Percentiles rank a stretch among this genome's conserved stretches.
These are phyloP conservation scores for Arthrobotrys iridis DNA, from an alignment of 2,329 filamentous ascomycete species.

Conservation along the genomic window DNA sequence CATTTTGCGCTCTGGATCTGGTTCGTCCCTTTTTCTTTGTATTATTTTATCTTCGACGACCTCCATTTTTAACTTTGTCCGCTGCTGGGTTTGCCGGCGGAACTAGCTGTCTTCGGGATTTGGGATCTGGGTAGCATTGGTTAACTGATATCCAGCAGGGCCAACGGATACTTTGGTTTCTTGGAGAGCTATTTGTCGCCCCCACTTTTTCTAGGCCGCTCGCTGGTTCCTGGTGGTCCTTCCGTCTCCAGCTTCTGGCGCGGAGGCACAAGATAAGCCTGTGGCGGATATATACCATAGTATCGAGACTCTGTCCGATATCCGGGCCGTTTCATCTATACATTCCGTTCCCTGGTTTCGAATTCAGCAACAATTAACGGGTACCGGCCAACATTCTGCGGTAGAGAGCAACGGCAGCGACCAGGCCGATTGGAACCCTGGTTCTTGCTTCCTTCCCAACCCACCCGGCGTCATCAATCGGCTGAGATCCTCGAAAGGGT, in stretches of 20 bases:
- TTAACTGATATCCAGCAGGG: no score
- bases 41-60: no score
- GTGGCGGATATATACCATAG: not conserved
- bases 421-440: constrained; percentile 8
- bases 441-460: constrained; percentile 11
- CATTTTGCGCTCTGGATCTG: not conserved
- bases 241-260: no score
- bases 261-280: no score
- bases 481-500: not conserved
- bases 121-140: not conserved
- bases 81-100: constrained; percentile 10
- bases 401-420: no score
- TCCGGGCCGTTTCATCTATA: not conserved
- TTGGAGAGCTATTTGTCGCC: no score
- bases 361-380: no score
- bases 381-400: no score
- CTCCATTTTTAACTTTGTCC: not conserved
- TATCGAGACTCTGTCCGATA: not conserved
- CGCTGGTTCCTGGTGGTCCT: no score
- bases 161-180: no score
- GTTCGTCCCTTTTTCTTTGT: not conserved
- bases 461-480: constrained; percentile 16
- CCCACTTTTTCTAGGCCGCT: not conserved
- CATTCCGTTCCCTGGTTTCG: no score
- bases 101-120: not conserved